Conservation (phyloP, 768 basidiomycete genomes). For the Phlebiopsis gigantea region DNA sequence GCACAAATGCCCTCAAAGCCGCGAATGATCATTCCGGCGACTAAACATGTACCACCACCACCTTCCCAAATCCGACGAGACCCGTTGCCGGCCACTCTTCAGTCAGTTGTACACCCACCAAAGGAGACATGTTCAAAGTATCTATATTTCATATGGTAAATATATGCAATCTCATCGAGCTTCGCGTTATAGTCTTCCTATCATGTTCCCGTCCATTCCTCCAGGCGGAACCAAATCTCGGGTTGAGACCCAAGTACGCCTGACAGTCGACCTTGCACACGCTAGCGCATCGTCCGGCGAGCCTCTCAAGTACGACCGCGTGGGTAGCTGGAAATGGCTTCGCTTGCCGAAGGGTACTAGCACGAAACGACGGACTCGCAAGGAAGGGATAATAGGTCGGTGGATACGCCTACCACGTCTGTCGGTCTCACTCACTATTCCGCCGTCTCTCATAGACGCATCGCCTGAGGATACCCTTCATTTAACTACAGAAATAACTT, state of each 20-base stretch:
- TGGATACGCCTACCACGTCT: slow-evolving; percentile 18
- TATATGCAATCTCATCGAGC: neutral
- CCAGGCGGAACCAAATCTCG: slow-evolving; percentile 82
- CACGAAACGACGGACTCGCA: slow-evolving; percentile 79
- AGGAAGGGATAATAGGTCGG: slow-evolving; percentile 78
- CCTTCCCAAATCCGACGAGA: slow-evolving; percentile 53
- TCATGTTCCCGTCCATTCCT: slow-evolving; percentile 81
- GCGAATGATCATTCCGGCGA: slow-evolving; percentile 39
- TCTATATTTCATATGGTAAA: slow-evolving; percentile 4
- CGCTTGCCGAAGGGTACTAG: slow-evolving; percentile 75
- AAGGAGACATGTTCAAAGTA: slow-evolving; percentile 77
- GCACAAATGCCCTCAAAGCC: slow-evolving; percentile 15
- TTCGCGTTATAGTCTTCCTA: slow-evolving; percentile 51
- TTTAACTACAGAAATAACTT: slow-evolving; percentile 69
- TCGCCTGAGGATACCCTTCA: slow-evolving; percentile 63
- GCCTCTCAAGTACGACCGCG: slow-evolving; percentile 62
- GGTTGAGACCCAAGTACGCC: slow-evolving; percentile 92
- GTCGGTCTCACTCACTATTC: slow-evolving; percentile 6
- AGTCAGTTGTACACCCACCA: slow-evolving; percentile 63
- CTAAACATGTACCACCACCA: slow-evolving; percentile 66
- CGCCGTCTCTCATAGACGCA: slow-evolving; percentile 43
- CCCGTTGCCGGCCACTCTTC: slow-evolving; percentile 37
- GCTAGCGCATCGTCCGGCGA: slow-evolving; percentile 54
- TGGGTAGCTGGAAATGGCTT: slow-evolving; percentile 91
- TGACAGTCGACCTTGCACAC: slow-evolving; percentile 74